A percentile compares a stretch with the other conserved stretches of the same genome.
Evolutionary conservation across 306 rosid genomes (phyloP).

Genomic region (Casuarina cunninghamiana): DNA sequence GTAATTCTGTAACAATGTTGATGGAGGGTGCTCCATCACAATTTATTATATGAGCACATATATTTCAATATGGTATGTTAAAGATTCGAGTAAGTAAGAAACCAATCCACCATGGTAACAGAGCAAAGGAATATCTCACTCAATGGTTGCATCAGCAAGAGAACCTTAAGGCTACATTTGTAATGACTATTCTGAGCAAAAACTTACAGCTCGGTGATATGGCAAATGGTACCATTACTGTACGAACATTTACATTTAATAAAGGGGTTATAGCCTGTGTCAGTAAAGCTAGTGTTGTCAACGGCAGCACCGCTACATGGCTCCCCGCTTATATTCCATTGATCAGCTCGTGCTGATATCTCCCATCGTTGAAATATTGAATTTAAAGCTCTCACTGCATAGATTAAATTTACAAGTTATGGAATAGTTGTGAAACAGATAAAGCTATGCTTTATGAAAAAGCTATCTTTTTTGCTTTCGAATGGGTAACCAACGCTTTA

Average conservation of each 20-base stretch:
- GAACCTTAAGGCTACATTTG: not conserved
- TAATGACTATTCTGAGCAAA: not conserved
- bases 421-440: not conserved
- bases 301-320: conserved; percentile 66
- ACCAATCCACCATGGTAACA: not conserved
- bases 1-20: too few relatives aligned
- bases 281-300: conserved; percentile 19
- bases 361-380: conserved; percentile 61
- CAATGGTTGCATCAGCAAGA: not conserved
- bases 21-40: too few relatives aligned
- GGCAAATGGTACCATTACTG: conserved; percentile 46
- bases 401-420: not conserved
- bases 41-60: too few relatives aligned
- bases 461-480: not conserved
- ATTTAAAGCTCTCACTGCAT: conserved; percentile 58
- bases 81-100: not conserved
- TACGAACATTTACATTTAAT: conserved; percentile 65
- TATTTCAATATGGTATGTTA: not conserved
- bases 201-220: conserved; percentile 55
- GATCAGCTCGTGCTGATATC: conserved; percentile 18
- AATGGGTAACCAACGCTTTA: not conserved
- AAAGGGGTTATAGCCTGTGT: conserved; percentile 33
- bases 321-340: conserved; percentile 74
- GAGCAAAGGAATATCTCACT: not conserved
- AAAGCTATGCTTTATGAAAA: not conserved